These are phyloP conservation scores for Microdochium trichocladiopsis DNA, from an alignment of 2,329 filamentous ascomycete species.

Conservation along the genomic window DNA sequence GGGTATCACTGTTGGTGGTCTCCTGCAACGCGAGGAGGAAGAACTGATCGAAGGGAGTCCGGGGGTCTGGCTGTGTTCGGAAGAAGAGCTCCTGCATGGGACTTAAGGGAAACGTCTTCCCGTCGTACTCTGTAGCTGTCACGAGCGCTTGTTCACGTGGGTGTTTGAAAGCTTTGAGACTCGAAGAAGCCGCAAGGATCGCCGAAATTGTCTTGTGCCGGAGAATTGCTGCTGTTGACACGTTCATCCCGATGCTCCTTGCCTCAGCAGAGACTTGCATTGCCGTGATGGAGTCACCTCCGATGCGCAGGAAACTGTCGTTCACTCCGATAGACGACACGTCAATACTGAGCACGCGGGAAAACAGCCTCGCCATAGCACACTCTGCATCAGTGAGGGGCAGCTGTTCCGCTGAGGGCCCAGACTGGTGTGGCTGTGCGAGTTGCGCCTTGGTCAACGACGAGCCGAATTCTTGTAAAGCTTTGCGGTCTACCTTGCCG, in stretches of 20 bases:
- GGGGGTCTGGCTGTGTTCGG: slow-evolving; percentile 19
- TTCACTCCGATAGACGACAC: not conserved
- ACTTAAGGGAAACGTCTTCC: slow-evolving; percentile 28
- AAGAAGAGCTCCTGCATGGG: not conserved
- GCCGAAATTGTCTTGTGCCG: slow-evolving; percentile 28
- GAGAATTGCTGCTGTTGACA: not conserved
- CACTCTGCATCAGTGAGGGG: not conserved
- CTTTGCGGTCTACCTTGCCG: not conserved
- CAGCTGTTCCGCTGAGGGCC: not conserved
- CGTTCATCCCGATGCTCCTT: not conserved
- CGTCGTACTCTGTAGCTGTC: not conserved
- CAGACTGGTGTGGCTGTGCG: not conserved
- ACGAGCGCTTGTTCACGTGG: slow-evolving; percentile 20
- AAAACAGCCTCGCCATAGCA: not conserved
- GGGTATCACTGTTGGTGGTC: slow-evolving; percentile 21
- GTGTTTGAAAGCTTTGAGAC: slow-evolving; percentile 3
- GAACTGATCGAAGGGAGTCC: slow-evolving; percentile 39
- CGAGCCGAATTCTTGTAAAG: not conserved
- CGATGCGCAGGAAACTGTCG: no score
- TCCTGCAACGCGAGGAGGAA: slow-evolving; percentile 16
- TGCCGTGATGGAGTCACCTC: slow-evolving; percentile 12
- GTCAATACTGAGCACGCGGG: not conserved
- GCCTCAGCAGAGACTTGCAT: slow-evolving; percentile 9
- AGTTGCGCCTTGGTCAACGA: not conserved
- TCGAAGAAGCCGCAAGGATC: slow-evolving; percentile 14